Percentiles rank a stretch among this genome's conserved stretches.
phyloP scores from a whole-genome alignment of 495 filamentous ascomycete genomes.

The Aspergillus avenaceus region DNA sequence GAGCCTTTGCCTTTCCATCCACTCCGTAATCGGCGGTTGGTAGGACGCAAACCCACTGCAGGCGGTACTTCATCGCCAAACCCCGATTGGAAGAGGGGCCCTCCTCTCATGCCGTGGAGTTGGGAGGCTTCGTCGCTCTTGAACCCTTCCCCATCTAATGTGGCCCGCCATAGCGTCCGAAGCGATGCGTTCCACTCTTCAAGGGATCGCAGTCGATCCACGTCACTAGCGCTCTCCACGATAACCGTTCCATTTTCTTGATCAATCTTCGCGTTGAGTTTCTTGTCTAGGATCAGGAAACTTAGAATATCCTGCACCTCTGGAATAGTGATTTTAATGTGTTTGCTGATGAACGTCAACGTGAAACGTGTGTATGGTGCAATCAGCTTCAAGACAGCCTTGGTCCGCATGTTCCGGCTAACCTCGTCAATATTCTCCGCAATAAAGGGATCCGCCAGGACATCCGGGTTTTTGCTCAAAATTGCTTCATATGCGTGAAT shows the following conservation, averaged over 20 bases:
- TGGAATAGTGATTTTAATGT: conserved; percentile 73
- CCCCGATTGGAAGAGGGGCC: conserved; percentile 24
- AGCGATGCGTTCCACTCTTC: conserved; percentile 69
- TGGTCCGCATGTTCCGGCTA: conserved; percentile 96
- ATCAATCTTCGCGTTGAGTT: conserved; percentile 83
- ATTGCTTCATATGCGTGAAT: conserved; percentile 87
- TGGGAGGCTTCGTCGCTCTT: conserved; percentile 36
- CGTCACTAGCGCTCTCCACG: conserved; percentile 70
- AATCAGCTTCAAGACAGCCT: conserved; percentile 88
- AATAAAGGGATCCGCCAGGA: conserved; percentile 90
- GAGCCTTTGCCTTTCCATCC: conserved; percentile 21
- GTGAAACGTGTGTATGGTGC: conserved; percentile 93
- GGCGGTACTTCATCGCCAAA: conserved; percentile 30
- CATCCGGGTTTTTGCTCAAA: conserved; percentile 81
- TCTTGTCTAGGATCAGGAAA: conserved; percentile 86
- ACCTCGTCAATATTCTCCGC: conserved; percentile 99
- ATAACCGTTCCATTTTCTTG: conserved; percentile 79
- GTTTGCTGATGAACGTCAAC: conserved; percentile 76
- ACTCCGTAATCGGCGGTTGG: conserved; percentile 19
- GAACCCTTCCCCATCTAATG: conserved; percentile 74
- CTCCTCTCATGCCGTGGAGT: conserved; percentile 19
- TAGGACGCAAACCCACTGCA: conserved; percentile 17
- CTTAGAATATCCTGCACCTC: conserved; percentile 93
- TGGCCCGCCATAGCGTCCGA: conserved; percentile 54
- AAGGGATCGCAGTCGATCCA: conserved; percentile 69